phyloP scores from a whole-genome alignment of 139 green algal genomes.

The Tetraselmis chui region DNA sequence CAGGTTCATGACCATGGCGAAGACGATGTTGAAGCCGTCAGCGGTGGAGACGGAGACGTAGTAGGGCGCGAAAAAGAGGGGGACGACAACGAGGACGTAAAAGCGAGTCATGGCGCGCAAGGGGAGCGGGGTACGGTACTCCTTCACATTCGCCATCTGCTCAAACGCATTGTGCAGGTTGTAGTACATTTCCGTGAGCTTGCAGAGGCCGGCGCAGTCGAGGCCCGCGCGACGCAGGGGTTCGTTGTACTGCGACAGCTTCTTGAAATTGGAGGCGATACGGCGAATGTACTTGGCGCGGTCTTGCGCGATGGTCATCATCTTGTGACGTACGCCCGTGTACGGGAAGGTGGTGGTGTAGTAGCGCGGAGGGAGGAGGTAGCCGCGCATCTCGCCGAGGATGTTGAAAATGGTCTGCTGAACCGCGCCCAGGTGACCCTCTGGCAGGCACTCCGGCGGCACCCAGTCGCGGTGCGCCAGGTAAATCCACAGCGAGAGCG shows the following conservation, averaged over 20 bases:
- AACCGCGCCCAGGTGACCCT: constrained; percentile 12
- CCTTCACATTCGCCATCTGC: constrained; percentile 43
- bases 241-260: constrained; percentile 7
- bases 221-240: constrained; percentile 20
- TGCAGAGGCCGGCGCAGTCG: constrained; percentile 2
- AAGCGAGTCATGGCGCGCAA: constrained; percentile 23
- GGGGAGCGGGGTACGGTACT: constrained; percentile 37
- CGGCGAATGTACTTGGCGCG: constrained; percentile 12
- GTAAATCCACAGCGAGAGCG: constrained; percentile 30
- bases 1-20: constrained; percentile 37
- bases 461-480: constrained; percentile 38
- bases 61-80: constrained; percentile 54
- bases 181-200: neutral
- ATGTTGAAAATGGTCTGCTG: constrained; percentile 5
- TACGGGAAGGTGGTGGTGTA: constrained; percentile 44
- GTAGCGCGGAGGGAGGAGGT: constrained; percentile 42
- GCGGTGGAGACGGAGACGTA: constrained; percentile 24
- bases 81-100: constrained; percentile 42
- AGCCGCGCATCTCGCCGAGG: constrained; percentile 30
- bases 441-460: constrained; percentile 3
- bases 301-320: constrained; percentile 28
- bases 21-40: constrained; percentile 18
- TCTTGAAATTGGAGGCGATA: constrained; percentile 22
- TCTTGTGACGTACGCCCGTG: constrained; percentile 28
- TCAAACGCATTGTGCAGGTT: constrained; percentile 30